Percentiles rank a stretch among this genome's conserved stretches.
Evolutionary conservation across 352 stramenopile genomes (phyloP).

Genomic region (Phytophthora kernoviae): DNA sequence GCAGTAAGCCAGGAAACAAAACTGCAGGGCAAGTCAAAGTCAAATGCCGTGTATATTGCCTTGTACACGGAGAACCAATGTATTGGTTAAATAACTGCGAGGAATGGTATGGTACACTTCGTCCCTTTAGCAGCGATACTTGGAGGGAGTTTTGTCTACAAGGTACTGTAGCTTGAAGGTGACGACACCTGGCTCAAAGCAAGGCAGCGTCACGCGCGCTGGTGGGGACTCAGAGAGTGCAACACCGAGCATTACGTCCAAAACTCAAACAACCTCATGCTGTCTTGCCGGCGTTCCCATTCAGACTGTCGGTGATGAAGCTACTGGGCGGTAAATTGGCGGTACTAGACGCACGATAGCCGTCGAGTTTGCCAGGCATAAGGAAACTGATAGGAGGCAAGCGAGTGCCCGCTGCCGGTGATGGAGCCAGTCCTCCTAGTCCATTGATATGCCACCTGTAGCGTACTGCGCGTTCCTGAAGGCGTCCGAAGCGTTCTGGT

Average conservation of each 20-base stretch:
- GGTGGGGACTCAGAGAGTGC: conserved; percentile 13
- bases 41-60: conserved; percentile 31
- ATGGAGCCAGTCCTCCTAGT: conserved; percentile 16
- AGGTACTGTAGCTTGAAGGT: conserved; percentile 25
- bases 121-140: conserved; percentile 17
- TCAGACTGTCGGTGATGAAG: conserved; percentile 55
- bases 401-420: conserved; percentile 32
- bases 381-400: conserved; percentile 81
- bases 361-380: conserved; percentile 70
- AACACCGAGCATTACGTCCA: conserved; percentile 14
- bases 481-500: conserved; percentile 41
- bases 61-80: conserved; percentile 30
- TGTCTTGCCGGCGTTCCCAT: conserved; percentile 54
- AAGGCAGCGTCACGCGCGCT: conserved; percentile 12
- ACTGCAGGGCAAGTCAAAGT: conserved; percentile 20
- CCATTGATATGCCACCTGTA: conserved; percentile 13
- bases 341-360: conserved; percentile 53
- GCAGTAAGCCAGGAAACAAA: too few species aligned
- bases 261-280: conserved; percentile 43
- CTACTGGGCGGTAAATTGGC: conserved; percentile 47
- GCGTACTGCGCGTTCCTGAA: conserved; percentile 39
- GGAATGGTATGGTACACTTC: conserved; percentile 42
- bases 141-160: conserved; percentile 26
- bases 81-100: conserved; percentile 44
- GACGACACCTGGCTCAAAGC: conserved; percentile 12